Base-by-base conservation (phyloP, 2,329 filamentous ascomycete species). In the Cercospora berteroae region DNA sequence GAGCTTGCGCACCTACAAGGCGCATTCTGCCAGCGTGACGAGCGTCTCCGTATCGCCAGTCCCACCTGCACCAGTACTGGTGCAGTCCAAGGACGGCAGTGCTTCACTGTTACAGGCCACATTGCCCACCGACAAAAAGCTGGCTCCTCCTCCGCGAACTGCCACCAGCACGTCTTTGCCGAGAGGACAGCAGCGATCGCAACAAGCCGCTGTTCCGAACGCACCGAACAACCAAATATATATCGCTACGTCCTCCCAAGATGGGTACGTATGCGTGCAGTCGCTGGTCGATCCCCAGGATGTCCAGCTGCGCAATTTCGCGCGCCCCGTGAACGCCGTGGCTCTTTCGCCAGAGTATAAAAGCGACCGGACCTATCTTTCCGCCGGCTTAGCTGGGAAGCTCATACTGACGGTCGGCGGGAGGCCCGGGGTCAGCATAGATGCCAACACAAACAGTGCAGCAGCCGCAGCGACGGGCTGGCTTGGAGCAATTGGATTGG, bases 281-380 rank as follows among this genome's bases (percentile, higher is more conserved):
- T 96, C 93, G 1, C 82, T 99, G 20, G 82, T 95, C 20, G 94
- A 99, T 75, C 81, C 90, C 42, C 96, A 93, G 75, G 95, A 99
- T 80, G 93, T 97, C 2, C 90, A 93, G 66, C 81, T 98, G 29
- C 89, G 95, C 29, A 97, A 97, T 77, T 99, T 98, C 81, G 93
- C 92, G 1, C 88, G 96, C 4, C 96, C 96, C 0, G 89, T 99
- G 2, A 93, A 97, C 76, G 89, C 93, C 5, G 93, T 99, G 1
- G 92, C 94, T 0, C 80, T 99, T n/a, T 98, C 95, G 0, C 95
- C 95, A 0, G 93, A 98, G 62, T 99, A 93, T 82, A 97, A 91
- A 77, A 91, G 86, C 66, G 95, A 99, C 77, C 86, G 90, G 65
- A 91, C 90, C 2, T 99, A 97, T 77, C 81, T 99, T 0, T 98